A percentile compares a stretch with the other conserved stretches of the same genome.
These are phyloP conservation scores for Melanomma pulvis-pyrius DNA, from an alignment of 495 filamentous ascomycete genomes.

Conservation along the genomic window DNA sequence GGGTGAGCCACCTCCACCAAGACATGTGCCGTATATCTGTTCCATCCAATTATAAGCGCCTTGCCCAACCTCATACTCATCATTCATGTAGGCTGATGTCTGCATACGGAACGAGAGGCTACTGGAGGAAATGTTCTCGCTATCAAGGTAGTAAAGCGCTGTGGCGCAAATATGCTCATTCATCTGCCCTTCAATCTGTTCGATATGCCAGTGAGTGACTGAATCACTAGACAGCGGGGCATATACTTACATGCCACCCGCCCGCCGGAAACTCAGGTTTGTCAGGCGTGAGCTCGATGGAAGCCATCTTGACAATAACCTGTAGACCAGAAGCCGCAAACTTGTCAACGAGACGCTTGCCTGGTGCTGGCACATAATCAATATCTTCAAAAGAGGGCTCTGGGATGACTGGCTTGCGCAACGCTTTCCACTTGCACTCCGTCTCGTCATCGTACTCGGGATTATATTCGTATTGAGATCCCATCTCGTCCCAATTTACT, in stretches of 20 bases:
- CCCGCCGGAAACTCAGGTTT: slow-evolving; percentile 55
- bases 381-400: slow-evolving; percentile 20
- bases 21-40: slow-evolving; percentile 17
- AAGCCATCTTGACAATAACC: slow-evolving; percentile 65
- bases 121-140: slow-evolving; percentile 62
- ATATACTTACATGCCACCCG: slow-evolving; percentile 45
- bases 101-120: slow-evolving; percentile 52
- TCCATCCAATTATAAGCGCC: slow-evolving; percentile 19
- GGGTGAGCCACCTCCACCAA: slow-evolving; percentile 2
- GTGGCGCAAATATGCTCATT: slow-evolving; percentile 46
- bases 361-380: slow-evolving; percentile 20
- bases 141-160: slow-evolving; percentile 52
- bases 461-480: background rate
- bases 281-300: slow-evolving; percentile 63
- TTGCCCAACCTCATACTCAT: slow-evolving; percentile 4
- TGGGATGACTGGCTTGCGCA: slow-evolving; percentile 23
- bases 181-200: slow-evolving; percentile 34
- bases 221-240: background rate
- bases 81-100: slow-evolving; percentile 10
- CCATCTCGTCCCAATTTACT: background rate
- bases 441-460: slow-evolving; percentile 19
- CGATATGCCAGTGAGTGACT: background rate
- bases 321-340: slow-evolving; percentile 52
- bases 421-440: slow-evolving; percentile 14
- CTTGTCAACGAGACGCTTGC: slow-evolving; percentile 4